Percentiles rank a stretch among this genome's conserved stretches.
These are phyloP conservation scores for Mortierella sp. DNA, from an alignment of 371 early-diverging fungal genomes.

Conservation along the genomic window DNA sequence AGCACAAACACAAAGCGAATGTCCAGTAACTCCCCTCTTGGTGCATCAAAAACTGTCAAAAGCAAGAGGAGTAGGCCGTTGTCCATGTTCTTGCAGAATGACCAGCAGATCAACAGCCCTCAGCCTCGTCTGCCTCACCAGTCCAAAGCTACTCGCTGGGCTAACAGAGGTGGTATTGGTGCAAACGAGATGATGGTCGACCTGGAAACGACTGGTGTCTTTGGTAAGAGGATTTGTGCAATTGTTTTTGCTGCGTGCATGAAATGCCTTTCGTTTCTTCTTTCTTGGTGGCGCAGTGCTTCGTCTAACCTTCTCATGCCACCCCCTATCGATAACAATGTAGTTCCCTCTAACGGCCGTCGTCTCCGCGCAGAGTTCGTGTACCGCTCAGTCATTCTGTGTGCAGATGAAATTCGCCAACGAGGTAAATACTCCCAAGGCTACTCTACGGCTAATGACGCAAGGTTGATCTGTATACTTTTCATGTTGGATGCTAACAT, in stretches of 20 bases:
- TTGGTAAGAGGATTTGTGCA: constrained; percentile 34
- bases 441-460: neutral
- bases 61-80: constrained; percentile 19
- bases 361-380: constrained; percentile 55
- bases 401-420: constrained; percentile 48
- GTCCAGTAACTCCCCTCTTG: neutral
- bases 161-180: constrained; percentile 40
- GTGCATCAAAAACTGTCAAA: neutral
- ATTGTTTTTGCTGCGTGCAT: neutral
- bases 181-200: constrained; percentile 52
- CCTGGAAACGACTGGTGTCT: constrained; percentile 51
- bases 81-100: constrained; percentile 20
- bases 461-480: neutral
- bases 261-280: neutral
- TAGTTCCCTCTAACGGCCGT: constrained; percentile 40
- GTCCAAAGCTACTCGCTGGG: constrained; percentile 35
- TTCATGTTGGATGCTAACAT: neutral
- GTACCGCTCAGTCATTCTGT: constrained; percentile 40
- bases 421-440: constrained; percentile 30
- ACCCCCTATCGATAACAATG: neutral
- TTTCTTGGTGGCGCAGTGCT: neutral
- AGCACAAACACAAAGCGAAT: neutral
- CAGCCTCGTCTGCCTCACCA: constrained; percentile 20
- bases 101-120: neutral
- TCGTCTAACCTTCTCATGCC: neutral